Evolutionary conservation across 2,329 filamentous ascomycete genomes (phyloP).

Genomic region (Periglandula ipomoeae): DNA sequence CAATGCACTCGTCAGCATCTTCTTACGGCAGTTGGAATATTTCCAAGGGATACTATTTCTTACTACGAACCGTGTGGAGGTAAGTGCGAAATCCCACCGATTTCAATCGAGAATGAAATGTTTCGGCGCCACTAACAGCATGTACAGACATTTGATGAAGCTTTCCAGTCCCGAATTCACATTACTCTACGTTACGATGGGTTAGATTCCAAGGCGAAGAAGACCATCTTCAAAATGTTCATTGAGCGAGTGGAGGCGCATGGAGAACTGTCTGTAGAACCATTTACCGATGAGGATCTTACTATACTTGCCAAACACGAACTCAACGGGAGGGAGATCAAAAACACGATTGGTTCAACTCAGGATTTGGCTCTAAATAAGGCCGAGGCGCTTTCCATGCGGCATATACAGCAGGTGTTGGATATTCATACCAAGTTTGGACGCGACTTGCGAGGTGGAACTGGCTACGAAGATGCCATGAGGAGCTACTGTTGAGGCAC

Average conservation of each 20-base stretch:
- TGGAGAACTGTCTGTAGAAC: conserved; percentile 50
- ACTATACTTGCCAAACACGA: conserved; percentile 57
- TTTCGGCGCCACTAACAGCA: conserved; percentile 1
- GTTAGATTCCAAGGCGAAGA: conserved; percentile 62
- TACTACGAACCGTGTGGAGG: conserved; percentile 77
- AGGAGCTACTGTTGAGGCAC: conserved; percentile 55
- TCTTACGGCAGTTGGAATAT: conserved; percentile 79
- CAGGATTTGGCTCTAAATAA: conserved; percentile 76
- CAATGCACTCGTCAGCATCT: conserved; percentile 80
- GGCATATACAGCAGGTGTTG: conserved; percentile 73
- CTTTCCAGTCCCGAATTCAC: conserved; percentile 82
- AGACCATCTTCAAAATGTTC: conserved; percentile 77
- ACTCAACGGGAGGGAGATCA: conserved; percentile 62
- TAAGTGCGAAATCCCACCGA: conserved; percentile 23
- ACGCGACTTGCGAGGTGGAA: conserved; percentile 70
- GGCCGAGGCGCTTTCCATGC: conserved; percentile 61
- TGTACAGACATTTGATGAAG: conserved; percentile 70
- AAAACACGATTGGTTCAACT: conserved; percentile 76
- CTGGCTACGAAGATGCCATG: conserved; percentile 77
- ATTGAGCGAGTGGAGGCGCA: conserved; percentile 61
- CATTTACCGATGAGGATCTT: conserved; percentile 59
- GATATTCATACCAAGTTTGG: conserved; percentile 79
- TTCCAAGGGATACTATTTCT: conserved; percentile 87
- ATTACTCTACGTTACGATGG: conserved; percentile 75
- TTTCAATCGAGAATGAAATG: too few relatives aligned